These are phyloP conservation scores for Fusarium anthophilum DNA, from an alignment of 2,329 filamentous ascomycete genomes.

Conservation along the genomic window DNA sequence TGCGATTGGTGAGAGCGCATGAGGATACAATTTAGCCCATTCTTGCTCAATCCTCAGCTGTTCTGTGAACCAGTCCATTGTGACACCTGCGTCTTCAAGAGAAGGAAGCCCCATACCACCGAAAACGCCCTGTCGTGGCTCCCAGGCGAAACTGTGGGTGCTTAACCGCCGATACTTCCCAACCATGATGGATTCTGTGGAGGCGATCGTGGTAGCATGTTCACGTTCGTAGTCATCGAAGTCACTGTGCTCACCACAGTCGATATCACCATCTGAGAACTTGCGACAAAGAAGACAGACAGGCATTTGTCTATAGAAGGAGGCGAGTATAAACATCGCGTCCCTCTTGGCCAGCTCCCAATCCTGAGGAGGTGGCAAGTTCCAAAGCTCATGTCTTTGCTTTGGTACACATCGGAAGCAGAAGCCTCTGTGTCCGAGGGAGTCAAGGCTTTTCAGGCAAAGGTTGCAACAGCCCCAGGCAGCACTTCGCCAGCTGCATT, in stretches of 20 bases:
- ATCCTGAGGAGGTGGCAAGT: not conserved
- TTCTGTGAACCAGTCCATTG: not conserved
- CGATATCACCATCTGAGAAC: not conserved
- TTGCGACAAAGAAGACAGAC: not conserved
- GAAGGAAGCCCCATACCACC: not conserved
- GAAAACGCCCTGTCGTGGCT: not conserved
- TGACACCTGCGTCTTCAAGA: not conserved
- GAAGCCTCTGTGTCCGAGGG: not conserved
- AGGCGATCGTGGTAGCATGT: not conserved
- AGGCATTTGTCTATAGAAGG: not conserved
- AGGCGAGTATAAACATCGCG: not conserved
- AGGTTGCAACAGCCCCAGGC: slow-evolving; percentile 3
- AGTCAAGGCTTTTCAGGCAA: not conserved
- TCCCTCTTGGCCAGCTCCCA: not conserved
- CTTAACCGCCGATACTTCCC: not conserved
- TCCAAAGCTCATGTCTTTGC: not conserved
- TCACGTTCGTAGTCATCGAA: not conserved
- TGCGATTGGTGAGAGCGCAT: not conserved
- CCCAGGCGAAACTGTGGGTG: not conserved
- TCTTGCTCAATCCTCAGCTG: not conserved
- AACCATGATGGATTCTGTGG: not conserved
- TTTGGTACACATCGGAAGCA: slow-evolving; percentile 5
- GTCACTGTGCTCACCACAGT: not conserved
- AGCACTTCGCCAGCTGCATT: not conserved
- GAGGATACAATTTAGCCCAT: not conserved